Percentiles rank a stretch among this genome's conserved stretches.
Evolutionary conservation across 2,329 filamentous ascomycete species (phyloP).

Genomic region (Fusarium sp.): DNA sequence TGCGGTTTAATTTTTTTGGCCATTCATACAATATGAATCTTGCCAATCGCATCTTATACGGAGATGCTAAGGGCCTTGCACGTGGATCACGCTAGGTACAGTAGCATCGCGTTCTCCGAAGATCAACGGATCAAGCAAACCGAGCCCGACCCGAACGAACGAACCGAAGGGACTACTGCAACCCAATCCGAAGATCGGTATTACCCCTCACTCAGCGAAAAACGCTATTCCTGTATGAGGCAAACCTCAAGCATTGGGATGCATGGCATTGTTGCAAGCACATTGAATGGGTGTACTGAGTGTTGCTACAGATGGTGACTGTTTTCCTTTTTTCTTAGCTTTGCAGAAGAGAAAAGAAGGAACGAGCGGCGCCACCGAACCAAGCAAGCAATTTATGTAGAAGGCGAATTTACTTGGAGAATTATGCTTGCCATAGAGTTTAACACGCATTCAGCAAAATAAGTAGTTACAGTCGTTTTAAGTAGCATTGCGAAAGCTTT

Average conservation of each 20-base stretch:
- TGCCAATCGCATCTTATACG: constrained; percentile 23
- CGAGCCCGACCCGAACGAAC: constrained; percentile 28
- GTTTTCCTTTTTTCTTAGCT: too few species aligned
- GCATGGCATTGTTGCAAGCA: neutral
- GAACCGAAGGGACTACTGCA: constrained; percentile 1
- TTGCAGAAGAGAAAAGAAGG: too few species aligned
- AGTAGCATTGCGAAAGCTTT: too few species aligned
- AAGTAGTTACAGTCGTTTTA: too few species aligned
- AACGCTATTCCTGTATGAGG: neutral
- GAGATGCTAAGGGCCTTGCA: neutral
- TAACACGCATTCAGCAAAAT: too few species aligned
- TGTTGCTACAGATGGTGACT: too few species aligned
- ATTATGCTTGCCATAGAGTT: too few species aligned
- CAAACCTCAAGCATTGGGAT: too few species aligned
- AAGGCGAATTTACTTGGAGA: too few species aligned
- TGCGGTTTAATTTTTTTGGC: neutral
- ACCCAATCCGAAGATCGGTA: neutral
- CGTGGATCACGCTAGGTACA: neutral
- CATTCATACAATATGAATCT: neutral
- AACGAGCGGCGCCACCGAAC: too few species aligned
- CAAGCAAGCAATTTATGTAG: too few species aligned
- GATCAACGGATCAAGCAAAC: constrained; percentile 2
- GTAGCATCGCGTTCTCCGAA: neutral
- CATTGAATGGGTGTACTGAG: too few species aligned
- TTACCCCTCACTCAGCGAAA: neutral